Base-by-base conservation (phyloP, 2,329 filamentous ascomycete species). In the Cadophora gregata region DNA sequence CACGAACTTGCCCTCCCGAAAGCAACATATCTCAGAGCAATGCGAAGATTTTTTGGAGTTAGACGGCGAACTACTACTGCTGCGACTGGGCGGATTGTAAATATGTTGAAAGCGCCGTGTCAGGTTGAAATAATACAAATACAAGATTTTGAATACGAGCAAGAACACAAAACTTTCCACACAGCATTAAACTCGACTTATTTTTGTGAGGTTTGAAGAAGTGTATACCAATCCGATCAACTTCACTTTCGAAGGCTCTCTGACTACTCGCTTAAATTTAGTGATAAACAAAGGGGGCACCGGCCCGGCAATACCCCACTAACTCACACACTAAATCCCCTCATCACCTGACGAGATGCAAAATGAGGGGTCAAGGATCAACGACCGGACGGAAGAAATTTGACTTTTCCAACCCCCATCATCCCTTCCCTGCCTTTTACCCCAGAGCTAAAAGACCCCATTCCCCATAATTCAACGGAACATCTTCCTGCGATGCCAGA, bases 341-440 rank as follows among this genome's bases (percentile, higher is more conserved):
- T n/a, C 47, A 50, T 50, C 47, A 50, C 47, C 47, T 50, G 47
- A 50, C 47, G 9, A 14, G 12, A 27, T 29, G 48, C 47, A 9
- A 14, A 25, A 27, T 29, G 48, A 51, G 48, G 48, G 48, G 48
- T 51, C 48, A 51, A 29, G 4, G 42, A n/a, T 45, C 19, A 45
- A 45, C 48, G 25, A 45, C 48, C 14, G 53, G 53, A 58, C 53
- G 53, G 53, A 58, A 33, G 42, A 56, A 58, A 25, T 58, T 38
- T 10, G 7, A 19, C 10, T 14, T 7, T 16, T 36, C 25, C 33
- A n/a, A 51, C 14, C 48, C 25, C 24, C 25, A 27, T 36, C 53
- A 31, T 58, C 31, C 21, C n/a, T 38, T 56, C 24, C 53, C 36
- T 58, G n/a, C 21, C n/a, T 38, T 56, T 58, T 36, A 58, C 31